Conservation (phyloP, 2,329 filamentous ascomycete species). For the Fusarium setosum region DNA sequence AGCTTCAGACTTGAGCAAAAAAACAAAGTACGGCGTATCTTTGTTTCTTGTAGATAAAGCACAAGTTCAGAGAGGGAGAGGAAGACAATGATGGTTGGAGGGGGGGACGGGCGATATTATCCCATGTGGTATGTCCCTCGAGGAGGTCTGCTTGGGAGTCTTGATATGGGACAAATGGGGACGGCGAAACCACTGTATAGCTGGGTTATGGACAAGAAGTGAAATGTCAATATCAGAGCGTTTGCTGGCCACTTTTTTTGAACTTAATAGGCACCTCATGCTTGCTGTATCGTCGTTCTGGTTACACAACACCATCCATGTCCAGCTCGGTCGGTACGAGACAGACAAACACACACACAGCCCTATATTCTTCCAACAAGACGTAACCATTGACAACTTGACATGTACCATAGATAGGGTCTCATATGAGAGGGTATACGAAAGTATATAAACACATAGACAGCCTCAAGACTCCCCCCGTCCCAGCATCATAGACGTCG, state of each 20-base stretch:
- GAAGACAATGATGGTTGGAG: conserved; percentile 13
- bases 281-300: too few relatives aligned
- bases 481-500: conserved; percentile 28
- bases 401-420: background rate
- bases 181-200: conserved; percentile 28
- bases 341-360: too few relatives aligned
- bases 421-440: conserved; percentile 40
- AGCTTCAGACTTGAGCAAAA: conserved; percentile 9
- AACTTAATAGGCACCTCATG: too few relatives aligned
- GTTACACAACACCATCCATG: too few relatives aligned
- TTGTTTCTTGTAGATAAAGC: conserved; percentile 26
- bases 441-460: conserved; percentile 32
- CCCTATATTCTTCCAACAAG: too few relatives aligned
- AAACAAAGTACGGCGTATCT: conserved; percentile 21
- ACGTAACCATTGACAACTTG: background rate
- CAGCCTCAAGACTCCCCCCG: conserved; percentile 40
- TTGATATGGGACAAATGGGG: conserved; percentile 25
- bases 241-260: conserved; percentile 8
- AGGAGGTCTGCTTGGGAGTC: conserved; percentile 29
- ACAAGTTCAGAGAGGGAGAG: conserved; percentile 5
- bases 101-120: conserved; percentile 15
- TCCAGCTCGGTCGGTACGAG: too few relatives aligned
- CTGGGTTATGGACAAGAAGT: conserved; percentile 29
- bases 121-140: conserved; percentile 4
- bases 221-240: conserved; percentile 25